Conservation (phyloP, 1,284 basidiomycete genomes). For the Microbotryum saponariae region DNA sequence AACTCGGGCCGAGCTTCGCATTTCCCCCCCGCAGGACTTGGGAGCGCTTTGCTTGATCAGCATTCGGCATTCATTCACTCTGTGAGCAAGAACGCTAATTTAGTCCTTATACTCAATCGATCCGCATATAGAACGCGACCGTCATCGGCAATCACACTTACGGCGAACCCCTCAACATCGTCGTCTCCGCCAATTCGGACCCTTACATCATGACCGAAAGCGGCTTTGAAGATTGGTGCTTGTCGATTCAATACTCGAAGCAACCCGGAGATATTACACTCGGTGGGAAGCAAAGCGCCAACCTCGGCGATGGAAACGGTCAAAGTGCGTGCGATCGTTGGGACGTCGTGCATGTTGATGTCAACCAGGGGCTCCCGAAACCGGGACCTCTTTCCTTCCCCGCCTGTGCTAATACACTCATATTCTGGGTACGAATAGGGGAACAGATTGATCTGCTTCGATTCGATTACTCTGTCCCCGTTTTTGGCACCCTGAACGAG, state of each 20-base stretch:
- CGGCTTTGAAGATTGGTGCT: slow-evolving; percentile 35
- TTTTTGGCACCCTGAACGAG: slow-evolving; percentile 70
- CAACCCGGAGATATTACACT: slow-evolving; percentile 68
- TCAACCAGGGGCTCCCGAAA: no score
- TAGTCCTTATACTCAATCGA: no score
- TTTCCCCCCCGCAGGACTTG: no score
- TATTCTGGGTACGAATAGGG: slow-evolving; percentile 42
- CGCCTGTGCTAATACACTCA: not conserved
- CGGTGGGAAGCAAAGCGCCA: slow-evolving; percentile 60
- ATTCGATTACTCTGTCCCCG: slow-evolving; percentile 67
- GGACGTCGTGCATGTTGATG: no score
- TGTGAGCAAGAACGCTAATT: not conserved
- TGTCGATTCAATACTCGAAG: slow-evolving; percentile 44
- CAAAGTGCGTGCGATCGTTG: slow-evolving; percentile 46
- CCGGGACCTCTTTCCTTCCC: no score
- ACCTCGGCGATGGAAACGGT: slow-evolving; percentile 79
- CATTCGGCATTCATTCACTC: no score
- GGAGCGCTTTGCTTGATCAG: no score
- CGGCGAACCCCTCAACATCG: slow-evolving; percentile 82
- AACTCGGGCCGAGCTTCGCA: no score
- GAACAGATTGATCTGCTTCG: slow-evolving; percentile 71
- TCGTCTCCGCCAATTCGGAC: slow-evolving; percentile 76
- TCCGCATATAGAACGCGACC: no score
- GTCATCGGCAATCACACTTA: slow-evolving; percentile 33
- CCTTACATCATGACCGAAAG: slow-evolving; percentile 58